Base-by-base conservation (phyloP, 805 yeast species). In the Tetrapisispora fleetii region DNA sequence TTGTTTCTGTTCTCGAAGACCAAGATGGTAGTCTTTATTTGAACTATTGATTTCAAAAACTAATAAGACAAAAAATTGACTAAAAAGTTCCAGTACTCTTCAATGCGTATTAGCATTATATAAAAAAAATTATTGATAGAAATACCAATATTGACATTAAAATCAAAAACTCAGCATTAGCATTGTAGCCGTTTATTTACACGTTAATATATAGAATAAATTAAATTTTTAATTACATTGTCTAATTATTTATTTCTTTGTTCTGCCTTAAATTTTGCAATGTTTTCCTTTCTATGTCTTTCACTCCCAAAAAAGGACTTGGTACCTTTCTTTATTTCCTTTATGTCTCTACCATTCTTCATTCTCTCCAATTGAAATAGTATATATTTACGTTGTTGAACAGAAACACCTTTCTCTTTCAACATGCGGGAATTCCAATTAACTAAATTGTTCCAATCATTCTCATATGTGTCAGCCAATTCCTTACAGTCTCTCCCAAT, bases 231-330 rank as follows among this genome's bases (percentile, higher is more conserved):
- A 27, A n/a, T 40, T 40, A 27, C 35, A 30, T 28, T 46, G 41
- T 6, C 27, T 39, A 28, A 41, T 40, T 42, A 37, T 37, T 46
- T 46, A 19, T 36, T 39, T 38, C 48, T 40, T 30, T 46, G 48
- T 36, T 46, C 48, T 27, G 48, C 48, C 47, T 76, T 67, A 67
- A 77, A 64, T 53, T 76, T 77, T 10, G 95, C 91, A 17, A 73
- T 68, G 55, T 75, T 75, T 60, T 81, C 83, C 58, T 76, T 79
- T 52, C 83, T 77, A 58, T 80, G 83, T 64, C 96, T 78, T 68
- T 89, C 96, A 60, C 96, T 95, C 24, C 96, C 96, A 68, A 80
- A 72, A 58, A 71, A 72, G 57, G 76, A 74, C 74, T 87, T 87
- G 72, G 76, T 81, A n/a, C 90, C 87, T 52, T 71, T 66, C 56